These are phyloP conservation scores for Aspergillus sp. DNA, from an alignment of 2,329 filamentous ascomycete genomes.

Conservation along the genomic window DNA sequence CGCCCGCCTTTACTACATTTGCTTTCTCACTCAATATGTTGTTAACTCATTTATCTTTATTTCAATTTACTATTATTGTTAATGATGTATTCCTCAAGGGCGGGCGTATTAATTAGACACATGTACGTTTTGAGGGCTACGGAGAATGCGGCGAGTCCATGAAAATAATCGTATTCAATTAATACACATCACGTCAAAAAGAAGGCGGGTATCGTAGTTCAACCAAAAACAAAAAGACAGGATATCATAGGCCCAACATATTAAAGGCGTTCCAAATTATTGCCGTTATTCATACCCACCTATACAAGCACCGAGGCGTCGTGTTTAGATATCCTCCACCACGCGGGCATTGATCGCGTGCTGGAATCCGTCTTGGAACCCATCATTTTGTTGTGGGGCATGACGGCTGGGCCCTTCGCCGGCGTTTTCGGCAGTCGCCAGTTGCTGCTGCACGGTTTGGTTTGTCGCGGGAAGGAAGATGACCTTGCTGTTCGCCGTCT, in stretches of 20 bases:
- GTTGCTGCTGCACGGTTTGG: constrained; percentile 56
- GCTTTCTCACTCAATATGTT: not conserved
- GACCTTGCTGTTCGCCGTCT: constrained; percentile 83
- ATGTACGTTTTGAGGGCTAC: not conserved
- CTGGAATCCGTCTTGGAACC: constrained; percentile 77
- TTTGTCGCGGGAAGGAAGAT: constrained; percentile 73
- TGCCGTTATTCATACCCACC: not conserved
- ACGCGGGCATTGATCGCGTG: constrained; percentile 77
- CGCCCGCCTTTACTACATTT: not conserved
- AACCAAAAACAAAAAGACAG: constrained; percentile 17
- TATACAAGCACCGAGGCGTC: not conserved
- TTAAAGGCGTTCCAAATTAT: constrained; percentile 16
- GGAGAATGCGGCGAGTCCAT: not conserved
- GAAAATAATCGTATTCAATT: not conserved
- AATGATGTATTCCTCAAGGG: not conserved
- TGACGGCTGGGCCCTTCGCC: constrained; percentile 59
- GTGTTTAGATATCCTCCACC: constrained; percentile 76
- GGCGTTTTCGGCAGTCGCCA: constrained; percentile 50
- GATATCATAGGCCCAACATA: constrained; percentile 12
- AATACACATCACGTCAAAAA: constrained; percentile 7
- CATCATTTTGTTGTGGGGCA: constrained; percentile 48
- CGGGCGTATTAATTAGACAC: not conserved
- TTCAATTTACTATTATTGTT: not conserved
- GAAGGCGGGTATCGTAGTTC: constrained; percentile 36
- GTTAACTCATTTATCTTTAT: not conserved